Evolutionary conservation across 768 basidiomycete species (phyloP).

Genomic region (Leccinum incarnatum): DNA sequence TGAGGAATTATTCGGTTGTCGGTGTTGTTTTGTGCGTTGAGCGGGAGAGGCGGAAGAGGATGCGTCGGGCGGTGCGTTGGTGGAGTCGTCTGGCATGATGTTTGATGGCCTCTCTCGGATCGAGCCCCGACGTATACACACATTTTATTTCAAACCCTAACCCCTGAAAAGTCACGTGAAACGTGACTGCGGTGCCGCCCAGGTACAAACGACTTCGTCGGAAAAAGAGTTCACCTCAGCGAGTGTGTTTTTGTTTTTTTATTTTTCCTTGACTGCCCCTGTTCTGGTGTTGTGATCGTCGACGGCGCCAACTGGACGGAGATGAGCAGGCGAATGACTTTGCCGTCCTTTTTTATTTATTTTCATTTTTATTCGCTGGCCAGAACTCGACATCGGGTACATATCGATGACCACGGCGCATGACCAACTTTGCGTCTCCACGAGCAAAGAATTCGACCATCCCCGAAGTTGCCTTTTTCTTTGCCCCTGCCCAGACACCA

Average conservation of each 20-base stretch:
- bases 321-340: neutral
- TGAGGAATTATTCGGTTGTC: conserved; percentile 20
- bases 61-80: conserved; percentile 12
- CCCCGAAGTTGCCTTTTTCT: neutral
- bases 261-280: neutral
- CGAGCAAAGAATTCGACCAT: neutral
- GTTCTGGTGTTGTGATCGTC: neutral
- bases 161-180: conserved; percentile 21
- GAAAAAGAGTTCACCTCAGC: neutral
- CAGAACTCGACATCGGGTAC: neutral
- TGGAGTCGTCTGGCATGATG: conserved; percentile 33
- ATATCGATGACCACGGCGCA: conserved; percentile 10
- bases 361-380: neutral
- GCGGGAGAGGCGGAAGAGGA: conserved; percentile 13
- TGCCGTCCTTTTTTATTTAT: neutral
- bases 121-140: conserved; percentile 18
- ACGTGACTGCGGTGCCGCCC: conserved; percentile 6
- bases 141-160: conserved; percentile 28
- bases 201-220: neutral
- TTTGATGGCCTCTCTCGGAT: conserved; percentile 22
- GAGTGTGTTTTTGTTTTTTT: neutral
- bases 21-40: conserved; percentile 20
- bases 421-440: conserved; percentile 7
- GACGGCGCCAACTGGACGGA: neutral
- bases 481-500: neutral